Conservation (phyloP, 2,329 filamentous ascomycete genomes). For the Ophiostoma ips region DNA sequence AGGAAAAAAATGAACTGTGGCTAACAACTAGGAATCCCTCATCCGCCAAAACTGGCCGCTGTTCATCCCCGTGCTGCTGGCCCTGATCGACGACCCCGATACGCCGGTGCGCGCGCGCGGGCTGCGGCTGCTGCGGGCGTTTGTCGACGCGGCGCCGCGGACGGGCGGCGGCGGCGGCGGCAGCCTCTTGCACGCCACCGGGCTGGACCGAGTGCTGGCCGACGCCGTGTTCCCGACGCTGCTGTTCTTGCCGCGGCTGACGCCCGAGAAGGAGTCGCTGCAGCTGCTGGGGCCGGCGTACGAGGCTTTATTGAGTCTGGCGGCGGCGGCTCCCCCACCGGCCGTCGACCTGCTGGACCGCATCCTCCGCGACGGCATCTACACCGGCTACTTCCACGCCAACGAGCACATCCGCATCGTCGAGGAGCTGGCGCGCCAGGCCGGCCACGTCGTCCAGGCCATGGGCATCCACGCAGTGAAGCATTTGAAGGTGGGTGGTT, state of each 20-base stretch:
- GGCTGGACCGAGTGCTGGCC: slow-evolving; percentile 54
- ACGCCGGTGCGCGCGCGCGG: slow-evolving; percentile 39
- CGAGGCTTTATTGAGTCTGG: slow-evolving; percentile 47
- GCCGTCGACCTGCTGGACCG: slow-evolving; percentile 43
- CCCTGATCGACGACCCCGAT: slow-evolving; percentile 51
- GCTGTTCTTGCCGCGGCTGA: slow-evolving; percentile 64
- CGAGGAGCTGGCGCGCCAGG: slow-evolving; percentile 38
- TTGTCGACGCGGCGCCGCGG: slow-evolving; percentile 39
- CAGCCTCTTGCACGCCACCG: slow-evolving; percentile 27
- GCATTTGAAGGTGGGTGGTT: slow-evolving; percentile 44
- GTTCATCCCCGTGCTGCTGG: slow-evolving; percentile 55
- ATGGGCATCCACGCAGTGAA: slow-evolving; percentile 51
- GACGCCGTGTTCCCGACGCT: slow-evolving; percentile 58
- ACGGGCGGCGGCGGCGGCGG: slow-evolving; percentile 15
- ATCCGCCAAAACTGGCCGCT: slow-evolving; percentile 50
- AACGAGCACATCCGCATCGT: slow-evolving; percentile 44
- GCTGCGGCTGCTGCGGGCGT: slow-evolving; percentile 35
- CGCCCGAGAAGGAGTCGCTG: slow-evolving; percentile 56
- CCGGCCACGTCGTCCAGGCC: slow-evolving; percentile 34
- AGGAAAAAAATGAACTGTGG: too few species aligned
- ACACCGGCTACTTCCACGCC: slow-evolving; percentile 42
- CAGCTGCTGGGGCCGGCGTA: slow-evolving; percentile 52
- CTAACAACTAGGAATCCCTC: slow-evolving; percentile 25
- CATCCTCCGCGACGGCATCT: slow-evolving; percentile 40
- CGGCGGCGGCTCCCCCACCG: slow-evolving; percentile 20